These are phyloP conservation scores for Fonsecaea pugnacius DNA, from an alignment of 2,329 filamentous ascomycete genomes.

Conservation along the genomic window DNA sequence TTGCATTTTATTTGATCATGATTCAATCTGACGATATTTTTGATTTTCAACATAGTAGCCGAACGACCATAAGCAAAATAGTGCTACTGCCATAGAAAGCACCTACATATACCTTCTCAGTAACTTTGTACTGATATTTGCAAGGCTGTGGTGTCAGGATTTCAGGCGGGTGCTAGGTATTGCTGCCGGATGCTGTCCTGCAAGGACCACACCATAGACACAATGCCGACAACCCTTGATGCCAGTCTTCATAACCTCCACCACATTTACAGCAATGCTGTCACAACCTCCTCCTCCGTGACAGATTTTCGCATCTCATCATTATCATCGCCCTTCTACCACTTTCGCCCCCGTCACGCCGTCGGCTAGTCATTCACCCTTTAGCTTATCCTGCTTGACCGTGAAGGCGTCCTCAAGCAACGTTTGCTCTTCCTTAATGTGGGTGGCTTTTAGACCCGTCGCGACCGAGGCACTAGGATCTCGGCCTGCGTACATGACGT, in stretches of 20 bases:
- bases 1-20: not conserved
- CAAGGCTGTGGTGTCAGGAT: not conserved
- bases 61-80: not conserved
- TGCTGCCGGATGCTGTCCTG: not conserved
- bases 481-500: conserved; percentile 95
- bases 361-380: conserved; percentile 51
- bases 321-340: conserved; percentile 5
- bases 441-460: conserved; percentile 84
- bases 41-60: not conserved
- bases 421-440: conserved; percentile 91
- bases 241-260: not conserved
- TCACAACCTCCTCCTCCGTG: not conserved
- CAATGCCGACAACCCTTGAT: not conserved
- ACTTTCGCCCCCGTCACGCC: conserved; percentile 22
- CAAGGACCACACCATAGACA: not conserved
- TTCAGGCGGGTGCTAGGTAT: not conserved
- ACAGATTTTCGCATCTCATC: not conserved
- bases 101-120: not conserved
- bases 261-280: not conserved
- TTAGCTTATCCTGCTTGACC: conserved; percentile 68
- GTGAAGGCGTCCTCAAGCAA: conserved; percentile 69
- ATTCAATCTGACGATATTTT: not conserved
- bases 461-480: conserved; percentile 92
- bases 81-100: not conserved
- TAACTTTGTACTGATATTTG: conserved; percentile 1